Evolutionary conservation across 2,329 filamentous ascomycete species (phyloP).

Genomic region (Truncatella angustata): DNA sequence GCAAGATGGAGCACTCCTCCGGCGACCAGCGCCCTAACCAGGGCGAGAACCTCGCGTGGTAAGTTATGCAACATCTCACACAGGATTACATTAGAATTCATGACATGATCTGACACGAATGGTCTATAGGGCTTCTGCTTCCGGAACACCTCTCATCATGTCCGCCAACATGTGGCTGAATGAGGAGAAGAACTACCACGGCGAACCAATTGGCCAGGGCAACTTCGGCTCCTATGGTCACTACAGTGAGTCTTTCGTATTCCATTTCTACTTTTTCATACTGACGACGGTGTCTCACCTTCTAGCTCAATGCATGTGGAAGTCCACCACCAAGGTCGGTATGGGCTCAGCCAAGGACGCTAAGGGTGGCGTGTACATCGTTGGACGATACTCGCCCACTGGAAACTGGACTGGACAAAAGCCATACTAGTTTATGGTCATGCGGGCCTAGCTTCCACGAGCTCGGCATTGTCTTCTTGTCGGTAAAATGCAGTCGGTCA

Average conservation of each 20-base stretch:
- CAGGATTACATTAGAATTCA: neutral
- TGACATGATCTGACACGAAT: conserved; percentile 15
- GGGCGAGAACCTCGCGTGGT: conserved; percentile 33
- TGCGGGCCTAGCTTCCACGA: too few species aligned
- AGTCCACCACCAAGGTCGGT: conserved; percentile 23
- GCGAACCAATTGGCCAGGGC: conserved; percentile 32
- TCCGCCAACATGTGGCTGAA: conserved; percentile 25
- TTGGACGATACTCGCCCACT: conserved; percentile 24
- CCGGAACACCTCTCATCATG: neutral
- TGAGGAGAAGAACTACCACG: conserved; percentile 31
- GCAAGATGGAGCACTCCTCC: conserved; percentile 27
- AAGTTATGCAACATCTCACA: neutral
- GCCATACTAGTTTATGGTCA: too few species aligned
- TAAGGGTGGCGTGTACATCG: conserved; percentile 21
- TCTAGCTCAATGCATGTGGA: conserved; percentile 27
- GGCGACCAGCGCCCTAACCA: conserved; percentile 24
- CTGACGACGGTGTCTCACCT: conserved; percentile 1
- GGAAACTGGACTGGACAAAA: conserved; percentile 23
- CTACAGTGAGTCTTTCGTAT: conserved; percentile 27
- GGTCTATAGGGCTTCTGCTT: conserved; percentile 23
- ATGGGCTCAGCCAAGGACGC: conserved; percentile 21
- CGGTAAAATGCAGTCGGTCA: too few species aligned
- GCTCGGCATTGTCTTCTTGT: too few species aligned
- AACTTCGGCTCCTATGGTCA: conserved; percentile 32
- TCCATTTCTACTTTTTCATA: too few species aligned